A percentile compares a stretch with the other conserved stretches of the same genome.
phyloP scores from a whole-genome alignment of 1,139 yeast species.

The Meyerozyma sp. region DNA sequence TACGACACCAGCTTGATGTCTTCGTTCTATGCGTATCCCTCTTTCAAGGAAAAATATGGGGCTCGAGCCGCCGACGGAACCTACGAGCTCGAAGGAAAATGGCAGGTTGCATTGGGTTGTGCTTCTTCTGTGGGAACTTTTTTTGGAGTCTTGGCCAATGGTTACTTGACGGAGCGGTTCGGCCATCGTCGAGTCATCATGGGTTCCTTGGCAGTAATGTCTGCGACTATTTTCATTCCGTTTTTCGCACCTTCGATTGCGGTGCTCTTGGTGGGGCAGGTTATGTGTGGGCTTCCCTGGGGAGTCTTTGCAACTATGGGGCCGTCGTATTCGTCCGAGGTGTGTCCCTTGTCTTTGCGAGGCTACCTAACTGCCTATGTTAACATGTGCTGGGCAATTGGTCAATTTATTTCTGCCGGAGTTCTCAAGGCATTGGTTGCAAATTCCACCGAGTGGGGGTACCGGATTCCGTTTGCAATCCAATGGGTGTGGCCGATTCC shows the following conservation, averaged over 20 bases:
- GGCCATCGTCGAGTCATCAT: slow-evolving; percentile 19
- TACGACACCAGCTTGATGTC: slow-evolving; percentile 16
- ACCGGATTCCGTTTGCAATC: slow-evolving; percentile 21
- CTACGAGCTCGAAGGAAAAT: slow-evolving; percentile 15
- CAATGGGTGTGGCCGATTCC: slow-evolving; percentile 25
- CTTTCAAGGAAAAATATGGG: slow-evolving; percentile 17
- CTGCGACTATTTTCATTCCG: slow-evolving; percentile 17
- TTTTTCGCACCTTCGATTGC: slow-evolving; percentile 17
- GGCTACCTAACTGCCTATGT: slow-evolving; percentile 23
- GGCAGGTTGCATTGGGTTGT: slow-evolving; percentile 20
- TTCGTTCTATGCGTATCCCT: slow-evolving; percentile 20
- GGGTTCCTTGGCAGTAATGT: slow-evolving; percentile 16
- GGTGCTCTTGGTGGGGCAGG: slow-evolving; percentile 17
- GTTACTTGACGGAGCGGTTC: slow-evolving; percentile 17
- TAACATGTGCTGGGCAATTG: slow-evolving; percentile 27
- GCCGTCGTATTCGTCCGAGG: slow-evolving; percentile 20
- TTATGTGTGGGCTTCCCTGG: slow-evolving; percentile 22
- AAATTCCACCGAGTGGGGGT: slow-evolving; percentile 18
- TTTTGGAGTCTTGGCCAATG: slow-evolving; percentile 18
- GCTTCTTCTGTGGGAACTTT: slow-evolving; percentile 18
- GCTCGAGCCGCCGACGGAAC: slow-evolving; percentile 6
- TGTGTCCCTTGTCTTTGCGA: slow-evolving; percentile 17
- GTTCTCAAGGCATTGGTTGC: slow-evolving; percentile 17
- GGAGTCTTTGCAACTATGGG: slow-evolving; percentile 24
- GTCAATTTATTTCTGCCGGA: slow-evolving; percentile 25